Evolutionary conservation across 331 rosid species (phyloP).

Genomic region (Malus hybrid): DNA sequence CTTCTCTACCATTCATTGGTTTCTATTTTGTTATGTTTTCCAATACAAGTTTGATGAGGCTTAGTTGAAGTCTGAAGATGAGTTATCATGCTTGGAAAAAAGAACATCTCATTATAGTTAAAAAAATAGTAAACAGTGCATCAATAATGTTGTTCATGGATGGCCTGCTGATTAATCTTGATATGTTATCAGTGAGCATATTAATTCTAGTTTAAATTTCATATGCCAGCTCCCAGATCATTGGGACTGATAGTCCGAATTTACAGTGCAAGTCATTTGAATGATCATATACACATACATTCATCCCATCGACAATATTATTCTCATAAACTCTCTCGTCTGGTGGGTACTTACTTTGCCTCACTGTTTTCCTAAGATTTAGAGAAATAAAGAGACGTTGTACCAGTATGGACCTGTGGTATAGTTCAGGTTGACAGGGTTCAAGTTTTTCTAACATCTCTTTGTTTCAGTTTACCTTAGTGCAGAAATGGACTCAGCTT

Average conservation of each 20-base stretch:
- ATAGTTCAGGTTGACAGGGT: too few species aligned
- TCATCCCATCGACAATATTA: constrained; percentile 60
- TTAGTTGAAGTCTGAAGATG: not conserved
- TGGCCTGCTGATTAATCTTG: not conserved
- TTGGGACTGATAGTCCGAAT: constrained; percentile 1
- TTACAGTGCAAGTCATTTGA: constrained; percentile 79
- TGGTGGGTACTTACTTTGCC: constrained; percentile 36
- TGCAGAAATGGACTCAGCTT: not conserved
- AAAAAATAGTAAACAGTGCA: not conserved
- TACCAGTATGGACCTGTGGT: not conserved
- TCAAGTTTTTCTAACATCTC: not conserved
- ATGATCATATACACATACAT: constrained; percentile 55
- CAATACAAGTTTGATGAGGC: not conserved
- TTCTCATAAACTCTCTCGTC: constrained; percentile 78
- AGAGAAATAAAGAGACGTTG: not conserved
- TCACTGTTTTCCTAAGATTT: not conserved
- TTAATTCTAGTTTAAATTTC: not conserved
- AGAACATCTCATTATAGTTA: not conserved
- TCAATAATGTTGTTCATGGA: not conserved
- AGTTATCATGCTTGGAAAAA: not conserved
- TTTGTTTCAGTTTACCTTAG: not conserved
- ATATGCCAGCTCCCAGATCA: not conserved
- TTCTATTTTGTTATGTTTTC: not conserved
- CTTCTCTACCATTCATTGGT: not conserved
- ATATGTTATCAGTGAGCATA: not conserved